Percentiles rank a stretch among this genome's conserved stretches.
These are phyloP conservation scores for Clarkia xantiana DNA, from an alignment of 345 rosid species.

Conservation along the genomic window DNA sequence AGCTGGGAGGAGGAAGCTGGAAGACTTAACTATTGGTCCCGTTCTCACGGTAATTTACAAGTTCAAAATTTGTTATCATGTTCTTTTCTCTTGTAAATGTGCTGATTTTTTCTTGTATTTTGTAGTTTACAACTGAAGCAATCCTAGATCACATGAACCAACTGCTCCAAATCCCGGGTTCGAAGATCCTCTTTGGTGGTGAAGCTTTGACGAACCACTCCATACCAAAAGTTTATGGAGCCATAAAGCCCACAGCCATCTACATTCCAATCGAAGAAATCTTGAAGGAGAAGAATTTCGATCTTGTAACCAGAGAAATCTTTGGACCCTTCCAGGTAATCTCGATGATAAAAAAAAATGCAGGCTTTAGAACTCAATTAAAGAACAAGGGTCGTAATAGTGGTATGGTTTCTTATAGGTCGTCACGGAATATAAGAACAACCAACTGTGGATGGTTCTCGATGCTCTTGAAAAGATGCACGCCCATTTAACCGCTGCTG, in stretches of 20 bases:
- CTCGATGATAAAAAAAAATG: not conserved
- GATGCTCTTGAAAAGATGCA: conserved; percentile 86
- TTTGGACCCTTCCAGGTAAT: conserved; percentile 97
- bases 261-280: conserved; percentile 85
- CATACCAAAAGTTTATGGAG: conserved; percentile 83
- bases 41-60: conserved; percentile 72
- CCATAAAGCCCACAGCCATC: conserved; percentile 76
- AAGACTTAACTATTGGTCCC: conserved; percentile 85
- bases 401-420: conserved; percentile 24
- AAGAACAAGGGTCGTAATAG: not conserved
- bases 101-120: not conserved
- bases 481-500: conserved; percentile 92
- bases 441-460: conserved; percentile 71
- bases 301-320: conserved; percentile 74
- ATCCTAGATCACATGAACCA: conserved; percentile 72
- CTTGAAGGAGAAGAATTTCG: conserved; percentile 48
- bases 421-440: conserved; percentile 63
- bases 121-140: conserved; percentile 75
- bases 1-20: conserved; percentile 79
- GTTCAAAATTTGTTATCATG: not conserved
- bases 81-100: not conserved
- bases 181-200: conserved; percentile 88
- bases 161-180: conserved; percentile 67
- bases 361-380: not conserved
- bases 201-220: conserved; percentile 61